phyloP scores from a whole-genome alignment of 1,284 basidiomycete genomes.

The Fomitopsis palustris region DNA sequence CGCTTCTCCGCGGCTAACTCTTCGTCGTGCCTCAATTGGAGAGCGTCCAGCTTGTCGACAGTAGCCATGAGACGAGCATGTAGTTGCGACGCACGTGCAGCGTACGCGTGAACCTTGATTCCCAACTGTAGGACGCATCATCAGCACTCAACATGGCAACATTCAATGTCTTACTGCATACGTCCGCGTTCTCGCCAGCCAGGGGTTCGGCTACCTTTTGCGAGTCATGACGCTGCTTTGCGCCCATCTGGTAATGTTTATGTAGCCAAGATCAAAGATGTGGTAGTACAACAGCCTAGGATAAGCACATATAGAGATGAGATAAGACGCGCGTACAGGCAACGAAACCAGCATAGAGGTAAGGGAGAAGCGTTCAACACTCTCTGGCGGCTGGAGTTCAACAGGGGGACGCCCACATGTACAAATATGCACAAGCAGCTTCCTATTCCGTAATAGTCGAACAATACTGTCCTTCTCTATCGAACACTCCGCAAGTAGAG shows the following conservation, averaged over 20 bases:
- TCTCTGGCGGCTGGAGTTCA: not conserved
- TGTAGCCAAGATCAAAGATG: not conserved
- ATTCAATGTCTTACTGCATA: not conserved
- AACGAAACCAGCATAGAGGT: not conserved
- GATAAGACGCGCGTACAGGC: not conserved
- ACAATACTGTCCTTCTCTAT: too few relatives aligned
- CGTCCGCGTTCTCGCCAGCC: not conserved
- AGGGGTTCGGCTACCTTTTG: not conserved
- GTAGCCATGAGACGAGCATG: slow-evolving; percentile 46
- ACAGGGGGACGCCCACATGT: slow-evolving; percentile 2
- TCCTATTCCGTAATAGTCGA: not conserved
- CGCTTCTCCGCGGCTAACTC: slow-evolving; percentile 38
- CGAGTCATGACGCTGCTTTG: not conserved
- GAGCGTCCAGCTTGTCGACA: slow-evolving; percentile 49
- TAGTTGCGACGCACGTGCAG: slow-evolving; percentile 41
- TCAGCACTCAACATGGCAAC: not conserved
- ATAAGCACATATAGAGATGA: not conserved
- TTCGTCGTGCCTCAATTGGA: slow-evolving; percentile 35
- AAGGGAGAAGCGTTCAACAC: not conserved
- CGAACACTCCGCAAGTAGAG: too few relatives aligned
- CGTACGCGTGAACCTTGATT: slow-evolving; percentile 39
- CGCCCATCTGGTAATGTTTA: not conserved
- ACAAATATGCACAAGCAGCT: not conserved
- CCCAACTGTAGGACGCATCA: slow-evolving; percentile 3
- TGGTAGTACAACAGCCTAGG: not conserved